Evolutionary conservation across 2,329 filamentous ascomycete genomes (phyloP).

Genomic region (Triangularia verruculosa): DNA sequence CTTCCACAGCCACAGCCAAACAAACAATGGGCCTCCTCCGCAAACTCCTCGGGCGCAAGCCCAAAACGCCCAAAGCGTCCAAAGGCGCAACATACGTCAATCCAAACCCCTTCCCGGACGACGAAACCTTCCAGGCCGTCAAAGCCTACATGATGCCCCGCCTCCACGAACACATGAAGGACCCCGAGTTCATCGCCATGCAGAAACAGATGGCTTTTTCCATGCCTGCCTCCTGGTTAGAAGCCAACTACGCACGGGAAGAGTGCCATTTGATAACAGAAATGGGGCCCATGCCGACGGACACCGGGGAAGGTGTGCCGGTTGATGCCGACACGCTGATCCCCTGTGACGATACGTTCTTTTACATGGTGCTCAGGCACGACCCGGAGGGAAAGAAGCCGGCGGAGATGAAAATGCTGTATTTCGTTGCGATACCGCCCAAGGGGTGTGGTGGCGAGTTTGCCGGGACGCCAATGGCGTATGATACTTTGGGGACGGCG

Average conservation of each 20-base stretch:
- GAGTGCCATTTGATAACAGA: not conserved
- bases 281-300: not conserved
- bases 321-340: not conserved
- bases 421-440: not conserved
- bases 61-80: not conserved
- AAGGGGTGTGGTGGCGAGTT: not conserved
- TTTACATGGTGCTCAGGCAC: not conserved
- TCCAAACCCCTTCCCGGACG: constrained; percentile 7
- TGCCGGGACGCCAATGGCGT: constrained; percentile 1
- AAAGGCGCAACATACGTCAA: not conserved
- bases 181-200: not conserved
- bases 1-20: no score
- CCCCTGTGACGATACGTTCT: not conserved
- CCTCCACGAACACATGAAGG: not conserved
- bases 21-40: constrained; percentile 6
- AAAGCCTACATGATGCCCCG: not conserved
- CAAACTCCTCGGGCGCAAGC: constrained; percentile 5
- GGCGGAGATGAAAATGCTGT: not conserved
- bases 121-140: not conserved
- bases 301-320: not conserved
- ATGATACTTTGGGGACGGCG: constrained; percentile 4
- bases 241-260: not conserved
- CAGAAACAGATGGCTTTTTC: not conserved
- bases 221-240: not conserved
- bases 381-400: not conserved